Evolutionary conservation across 106 monocot genomes (phyloP), one percentile per base, ranked within the genome.

Genomic region (Apostasia shenzhenica): DNA sequence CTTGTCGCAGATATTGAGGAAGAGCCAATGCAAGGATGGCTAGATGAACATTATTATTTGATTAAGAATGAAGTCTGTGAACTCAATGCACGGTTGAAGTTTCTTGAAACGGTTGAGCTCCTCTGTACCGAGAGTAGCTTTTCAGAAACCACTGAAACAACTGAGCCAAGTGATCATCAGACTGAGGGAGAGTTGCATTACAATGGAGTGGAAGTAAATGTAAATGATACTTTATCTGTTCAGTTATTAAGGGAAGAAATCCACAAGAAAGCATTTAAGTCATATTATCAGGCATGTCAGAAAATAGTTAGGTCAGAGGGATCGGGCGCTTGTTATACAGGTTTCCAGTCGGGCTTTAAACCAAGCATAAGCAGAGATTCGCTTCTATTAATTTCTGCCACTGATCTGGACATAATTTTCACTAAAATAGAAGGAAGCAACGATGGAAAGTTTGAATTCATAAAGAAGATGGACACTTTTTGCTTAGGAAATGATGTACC

Each of bases 11-110:
- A 89, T 75, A 86, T 93, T 46, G 93, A 93, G 67, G 93, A 93
- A 73, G 93, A 93, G 68, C 93, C 93, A 26, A 81, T 93, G 51
- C 93, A 93, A 48, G 93, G 93, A 5, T 93, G 93, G 93, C 84
- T 93, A 69, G 93, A 93, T 82, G 93, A 93, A 67, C 93, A 93
- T 78, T 93, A 93, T 65, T 82, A 81, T 60, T 71, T 93, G 60
- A 80, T 89, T 80, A 89, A 83, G 71, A 86, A 70, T 57, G 80
- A 72, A 67, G 71, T 82, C 49, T 93, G 86, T 84, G 93, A 93
- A 45, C 80, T 69, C 61, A 70, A 64, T 73, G 71, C 80, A 50
- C 76, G 93, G 52, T 76, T 89, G 74, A 89, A 86, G 60, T 84
- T 89, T 76, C 75, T 93, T 68, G 93, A 93, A 26, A 26, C 26